Conservation (phyloP, 2,329 filamentous ascomycete species). For the Neofusicoccum cordaticola region DNA sequence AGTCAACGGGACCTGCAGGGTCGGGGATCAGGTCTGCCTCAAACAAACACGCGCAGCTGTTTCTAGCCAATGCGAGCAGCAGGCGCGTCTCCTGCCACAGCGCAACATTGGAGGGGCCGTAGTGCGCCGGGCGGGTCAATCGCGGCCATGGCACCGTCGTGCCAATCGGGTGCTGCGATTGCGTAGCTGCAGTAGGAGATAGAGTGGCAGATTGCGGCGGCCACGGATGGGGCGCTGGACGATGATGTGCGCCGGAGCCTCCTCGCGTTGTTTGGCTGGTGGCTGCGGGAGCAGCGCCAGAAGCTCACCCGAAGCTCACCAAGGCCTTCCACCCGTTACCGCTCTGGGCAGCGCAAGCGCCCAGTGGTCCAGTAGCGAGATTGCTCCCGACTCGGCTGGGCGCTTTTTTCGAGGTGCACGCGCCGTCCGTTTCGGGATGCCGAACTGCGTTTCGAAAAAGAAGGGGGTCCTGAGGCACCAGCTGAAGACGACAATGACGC, state of each 20-base stretch:
- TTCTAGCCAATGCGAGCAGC: conserved; percentile 5
- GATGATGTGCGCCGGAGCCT: not conserved
- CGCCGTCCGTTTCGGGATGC: not conserved
- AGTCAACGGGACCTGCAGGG: not conserved
- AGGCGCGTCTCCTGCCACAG: not conserved
- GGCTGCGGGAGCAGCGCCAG: not conserved
- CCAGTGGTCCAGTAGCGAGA: conserved; percentile 6
- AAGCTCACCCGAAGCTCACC: not conserved
- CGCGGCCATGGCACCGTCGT: not conserved
- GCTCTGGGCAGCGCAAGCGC: not conserved
- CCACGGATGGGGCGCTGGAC: not conserved
- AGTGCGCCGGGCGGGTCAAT: not conserved
- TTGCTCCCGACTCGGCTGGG: not conserved
- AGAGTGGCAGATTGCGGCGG: conserved; percentile 1
- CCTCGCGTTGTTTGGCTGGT: not conserved
- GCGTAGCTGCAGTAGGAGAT: not conserved
- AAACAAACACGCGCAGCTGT: not conserved
- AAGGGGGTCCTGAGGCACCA: not conserved
- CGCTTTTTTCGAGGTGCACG: not conserved
- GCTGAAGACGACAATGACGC: not conserved
- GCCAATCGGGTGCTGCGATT: not conserved
- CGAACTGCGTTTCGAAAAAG: not conserved
- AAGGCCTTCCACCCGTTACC: not conserved
- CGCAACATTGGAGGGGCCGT: conserved; percentile 2
- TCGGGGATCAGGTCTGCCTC: not conserved